These are phyloP conservation scores for Blyttiomyces sp. DNA, from an alignment of 371 early-diverging fungal genomes.

Conservation along the genomic window DNA sequence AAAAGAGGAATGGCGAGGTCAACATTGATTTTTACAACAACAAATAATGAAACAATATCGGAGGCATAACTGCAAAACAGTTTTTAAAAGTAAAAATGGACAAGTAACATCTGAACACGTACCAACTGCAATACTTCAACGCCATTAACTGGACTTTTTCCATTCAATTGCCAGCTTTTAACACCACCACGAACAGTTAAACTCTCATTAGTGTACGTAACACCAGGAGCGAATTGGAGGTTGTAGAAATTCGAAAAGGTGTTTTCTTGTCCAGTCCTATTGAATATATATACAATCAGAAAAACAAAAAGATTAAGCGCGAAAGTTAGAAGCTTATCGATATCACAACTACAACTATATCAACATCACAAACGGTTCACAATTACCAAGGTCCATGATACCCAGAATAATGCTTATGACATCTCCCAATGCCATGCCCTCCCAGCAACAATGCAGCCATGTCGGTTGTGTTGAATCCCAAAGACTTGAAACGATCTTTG, in stretches of 20 bases:
- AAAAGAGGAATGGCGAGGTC: too few species aligned
- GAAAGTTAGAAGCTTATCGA: too few species aligned
- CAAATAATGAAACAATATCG: too few species aligned
- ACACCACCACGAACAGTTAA: neutral
- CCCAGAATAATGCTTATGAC: constrained; percentile 4
- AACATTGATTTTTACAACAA: too few species aligned
- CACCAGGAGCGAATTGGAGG: too few species aligned
- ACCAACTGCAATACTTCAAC: too few species aligned
- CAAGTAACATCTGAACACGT: too few species aligned
- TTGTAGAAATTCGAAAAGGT: constrained; percentile 1
- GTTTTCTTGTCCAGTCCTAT: constrained; percentile 5
- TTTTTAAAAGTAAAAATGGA: too few species aligned
- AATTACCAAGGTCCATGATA: constrained; percentile 6
- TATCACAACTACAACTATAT: too few species aligned
- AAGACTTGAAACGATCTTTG: neutral
- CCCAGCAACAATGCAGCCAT: constrained; percentile 2
- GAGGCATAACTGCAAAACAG: too few species aligned
- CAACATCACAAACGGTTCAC: neutral
- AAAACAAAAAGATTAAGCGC: too few species aligned
- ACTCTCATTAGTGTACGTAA: neutral
- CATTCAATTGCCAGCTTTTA: neutral
- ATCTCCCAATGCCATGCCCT: constrained; percentile 5
- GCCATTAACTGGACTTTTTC: neutral
- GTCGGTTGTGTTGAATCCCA: neutral
- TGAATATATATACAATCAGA: too few species aligned